These are phyloP conservation scores for Suhomyces choctaworum DNA, from an alignment of 1,139 yeast species.

Conservation along the genomic window DNA sequence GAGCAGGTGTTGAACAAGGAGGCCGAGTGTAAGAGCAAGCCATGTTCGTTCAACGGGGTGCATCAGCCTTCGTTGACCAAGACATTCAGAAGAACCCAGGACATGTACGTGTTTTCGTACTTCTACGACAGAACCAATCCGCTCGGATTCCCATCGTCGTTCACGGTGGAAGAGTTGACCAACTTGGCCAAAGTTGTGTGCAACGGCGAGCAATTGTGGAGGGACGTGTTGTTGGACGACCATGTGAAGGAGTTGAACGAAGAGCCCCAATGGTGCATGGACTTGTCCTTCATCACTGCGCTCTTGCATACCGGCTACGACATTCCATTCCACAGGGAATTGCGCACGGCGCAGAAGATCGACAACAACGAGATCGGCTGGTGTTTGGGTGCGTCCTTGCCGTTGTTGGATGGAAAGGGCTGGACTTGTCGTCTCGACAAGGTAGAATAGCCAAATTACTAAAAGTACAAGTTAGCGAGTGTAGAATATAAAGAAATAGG, in stretches of 20 bases:
- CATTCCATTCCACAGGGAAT: conserved; percentile 84
- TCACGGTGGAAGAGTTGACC: conserved; percentile 78
- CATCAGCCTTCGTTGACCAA: conserved; percentile 89
- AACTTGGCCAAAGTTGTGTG: conserved; percentile 86
- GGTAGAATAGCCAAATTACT: no score
- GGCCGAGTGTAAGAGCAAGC: conserved; percentile 64
- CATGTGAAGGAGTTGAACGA: conserved; percentile 63
- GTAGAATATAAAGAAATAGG: no score
- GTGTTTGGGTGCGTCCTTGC: conserved; percentile 98
- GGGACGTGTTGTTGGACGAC: conserved; percentile 58
- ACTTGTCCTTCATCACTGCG: conserved; percentile 84
- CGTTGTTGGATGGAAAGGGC: conserved; percentile 67
- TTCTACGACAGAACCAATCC: conserved; percentile 94
- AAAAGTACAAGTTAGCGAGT: no score
- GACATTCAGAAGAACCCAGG: conserved; percentile 68
- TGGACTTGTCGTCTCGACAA: conserved; percentile 64
- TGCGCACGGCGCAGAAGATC: conserved; percentile 87
- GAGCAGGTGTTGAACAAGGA: conserved; percentile 85
- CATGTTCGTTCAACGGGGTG: conserved; percentile 96
- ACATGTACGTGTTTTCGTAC: conserved; percentile 86
- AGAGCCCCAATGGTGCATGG: conserved; percentile 94
- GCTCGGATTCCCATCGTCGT: conserved; percentile 89
- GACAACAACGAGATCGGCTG: conserved; percentile 91
- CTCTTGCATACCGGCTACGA: conserved; percentile 94
- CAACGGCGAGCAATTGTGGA: conserved; percentile 76